A percentile compares a stretch with the other conserved stretches of the same genome.
phyloP scores from a whole-genome alignment of 139 green algal genomes.

The Eudorina sp. region DNA sequence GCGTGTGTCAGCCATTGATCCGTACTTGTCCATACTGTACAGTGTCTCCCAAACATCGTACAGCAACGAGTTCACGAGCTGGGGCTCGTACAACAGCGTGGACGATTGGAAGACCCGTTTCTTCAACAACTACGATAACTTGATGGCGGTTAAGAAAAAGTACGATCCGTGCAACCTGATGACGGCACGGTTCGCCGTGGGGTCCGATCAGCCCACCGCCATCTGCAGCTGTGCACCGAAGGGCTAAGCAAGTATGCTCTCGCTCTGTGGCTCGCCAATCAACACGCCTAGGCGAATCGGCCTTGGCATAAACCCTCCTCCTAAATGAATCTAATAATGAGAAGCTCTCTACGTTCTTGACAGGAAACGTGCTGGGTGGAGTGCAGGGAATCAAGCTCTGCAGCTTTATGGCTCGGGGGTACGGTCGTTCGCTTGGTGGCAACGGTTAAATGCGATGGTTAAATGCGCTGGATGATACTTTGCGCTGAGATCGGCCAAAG shows the following conservation, averaged over 20 bases:
- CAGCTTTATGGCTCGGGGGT: too few species aligned
- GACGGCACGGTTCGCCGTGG: not conserved
- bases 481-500: too few species aligned
- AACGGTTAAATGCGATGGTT: too few species aligned
- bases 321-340: too few species aligned
- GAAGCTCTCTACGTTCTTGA: too few species aligned
- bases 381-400: too few species aligned
- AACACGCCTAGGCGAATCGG: too few species aligned
- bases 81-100: constrained; percentile 13
- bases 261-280: too few species aligned
- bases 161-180: constrained; percentile 48
- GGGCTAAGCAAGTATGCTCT: constrained; percentile 10
- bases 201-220: constrained; percentile 7
- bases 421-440: too few species aligned
- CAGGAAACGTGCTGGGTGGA: too few species aligned
- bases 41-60: not conserved
- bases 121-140: not conserved
- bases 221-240: constrained; percentile 1
- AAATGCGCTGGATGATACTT: too few species aligned
- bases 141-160: constrained; percentile 32
- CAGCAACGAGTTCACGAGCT: constrained; percentile 9
- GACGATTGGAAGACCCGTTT: constrained; percentile 40
- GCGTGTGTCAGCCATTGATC: not conserved
- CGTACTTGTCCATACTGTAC: not conserved
- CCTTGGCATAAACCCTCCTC: too few species aligned